These are phyloP conservation scores for Fusarium staphyleae DNA, from an alignment of 2,329 filamentous ascomycete species.

Conservation along the genomic window DNA sequence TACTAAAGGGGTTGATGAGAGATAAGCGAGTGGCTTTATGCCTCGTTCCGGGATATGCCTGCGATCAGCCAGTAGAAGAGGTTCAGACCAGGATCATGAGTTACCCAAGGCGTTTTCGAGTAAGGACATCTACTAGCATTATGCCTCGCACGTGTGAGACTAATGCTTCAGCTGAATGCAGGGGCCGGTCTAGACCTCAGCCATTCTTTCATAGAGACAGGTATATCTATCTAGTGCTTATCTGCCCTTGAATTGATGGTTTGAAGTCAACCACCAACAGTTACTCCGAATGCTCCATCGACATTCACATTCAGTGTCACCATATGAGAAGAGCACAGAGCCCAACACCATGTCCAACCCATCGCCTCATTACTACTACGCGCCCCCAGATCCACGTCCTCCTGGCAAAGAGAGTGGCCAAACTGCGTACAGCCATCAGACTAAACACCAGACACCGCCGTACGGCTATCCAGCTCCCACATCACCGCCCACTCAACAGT, in stretches of 20 bases:
- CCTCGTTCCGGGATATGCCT: background rate
- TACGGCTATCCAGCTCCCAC: constrained; percentile 21
- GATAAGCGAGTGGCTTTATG: too few species aligned
- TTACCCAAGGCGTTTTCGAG: constrained; percentile 13
- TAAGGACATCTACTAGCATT: background rate
- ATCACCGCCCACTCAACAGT: constrained; percentile 9
- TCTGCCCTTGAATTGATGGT: background rate
- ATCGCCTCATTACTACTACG: constrained; percentile 13
- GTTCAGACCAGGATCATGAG: background rate
- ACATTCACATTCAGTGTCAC: background rate
- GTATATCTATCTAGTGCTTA: constrained; percentile 6
- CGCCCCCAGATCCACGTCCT: background rate
- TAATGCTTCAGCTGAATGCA: constrained; percentile 31
- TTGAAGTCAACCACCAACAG: too few species aligned
- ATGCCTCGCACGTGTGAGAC: constrained; percentile 27
- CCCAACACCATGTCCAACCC: constrained; percentile 7
- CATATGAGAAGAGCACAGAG: too few species aligned
- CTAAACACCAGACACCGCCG: background rate
- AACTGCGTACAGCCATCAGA: background rate
- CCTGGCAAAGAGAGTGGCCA: background rate
- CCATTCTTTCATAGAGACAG: background rate
- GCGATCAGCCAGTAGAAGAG: constrained; percentile 2
- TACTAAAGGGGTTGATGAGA: too few species aligned
- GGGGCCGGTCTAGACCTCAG: constrained; percentile 26
- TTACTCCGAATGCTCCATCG: too few species aligned